Percentiles rank a stretch among this genome's conserved stretches.
phyloP scores from a whole-genome alignment of 2,329 filamentous ascomycete genomes.

The Bipolaris victoriae region DNA sequence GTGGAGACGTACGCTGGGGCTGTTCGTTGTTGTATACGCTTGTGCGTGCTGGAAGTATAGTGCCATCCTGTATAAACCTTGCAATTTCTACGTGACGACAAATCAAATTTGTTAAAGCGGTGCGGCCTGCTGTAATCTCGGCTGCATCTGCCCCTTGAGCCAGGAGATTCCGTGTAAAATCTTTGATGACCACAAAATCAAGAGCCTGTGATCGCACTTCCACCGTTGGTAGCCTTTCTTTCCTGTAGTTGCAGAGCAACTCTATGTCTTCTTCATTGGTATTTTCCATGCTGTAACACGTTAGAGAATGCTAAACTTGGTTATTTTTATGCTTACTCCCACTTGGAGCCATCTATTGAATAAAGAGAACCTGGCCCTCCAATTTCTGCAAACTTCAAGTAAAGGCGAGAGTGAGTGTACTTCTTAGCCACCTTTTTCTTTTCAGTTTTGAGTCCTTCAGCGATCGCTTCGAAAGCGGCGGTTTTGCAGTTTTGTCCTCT shows the following conservation, averaged over 20 bases:
- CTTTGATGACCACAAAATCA: not conserved
- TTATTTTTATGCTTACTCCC: conserved; percentile 2
- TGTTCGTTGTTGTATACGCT: conserved; percentile 1
- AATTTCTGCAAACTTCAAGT: not conserved
- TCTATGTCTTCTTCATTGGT: not conserved
- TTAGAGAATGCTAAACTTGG: not conserved
- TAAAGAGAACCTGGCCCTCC: conserved; percentile 1
- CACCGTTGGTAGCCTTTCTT: not conserved
- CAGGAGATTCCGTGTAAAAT: not conserved
- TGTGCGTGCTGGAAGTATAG: not conserved
- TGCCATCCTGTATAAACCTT: not conserved
- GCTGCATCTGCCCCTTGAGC: not conserved
- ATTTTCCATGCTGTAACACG: not conserved
- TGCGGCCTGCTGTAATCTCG: not conserved
- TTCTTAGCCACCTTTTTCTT: not conserved
- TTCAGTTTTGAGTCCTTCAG: not conserved
- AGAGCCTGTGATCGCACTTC: not conserved
- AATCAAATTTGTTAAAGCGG: not conserved
- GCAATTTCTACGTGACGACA: not conserved
- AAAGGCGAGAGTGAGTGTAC: not conserved
- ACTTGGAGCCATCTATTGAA: conserved; percentile 1
- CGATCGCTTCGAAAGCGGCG: not conserved
- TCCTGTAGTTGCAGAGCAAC: not conserved
- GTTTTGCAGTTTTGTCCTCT: not conserved
- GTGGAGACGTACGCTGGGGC: not conserved